These are phyloP conservation scores for Starmerella floricola DNA, from an alignment of 805 yeast species.

Conservation along the genomic window DNA sequence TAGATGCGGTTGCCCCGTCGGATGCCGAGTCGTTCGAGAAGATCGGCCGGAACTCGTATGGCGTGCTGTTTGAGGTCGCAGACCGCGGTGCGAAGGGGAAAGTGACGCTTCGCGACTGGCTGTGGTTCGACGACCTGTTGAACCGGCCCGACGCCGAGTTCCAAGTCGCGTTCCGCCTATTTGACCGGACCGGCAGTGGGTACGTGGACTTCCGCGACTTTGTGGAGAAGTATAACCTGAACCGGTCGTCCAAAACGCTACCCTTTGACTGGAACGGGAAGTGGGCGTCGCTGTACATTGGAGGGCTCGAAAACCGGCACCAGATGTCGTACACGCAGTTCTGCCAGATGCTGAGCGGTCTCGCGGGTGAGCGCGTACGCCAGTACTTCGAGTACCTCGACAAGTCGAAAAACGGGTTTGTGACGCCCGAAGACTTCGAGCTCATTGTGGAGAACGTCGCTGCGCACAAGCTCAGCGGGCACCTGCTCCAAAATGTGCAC, in stretches of 20 bases:
- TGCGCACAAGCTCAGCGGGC: conserved; percentile 33
- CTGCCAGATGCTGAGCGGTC: conserved; percentile 36
- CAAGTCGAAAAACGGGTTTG: conserved; percentile 30
- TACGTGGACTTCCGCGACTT: conserved; percentile 32
- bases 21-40: conserved; percentile 37
- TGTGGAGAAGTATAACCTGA: conserved; percentile 29
- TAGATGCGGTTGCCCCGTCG: conserved; percentile 35
- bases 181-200: conserved; percentile 32
- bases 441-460: conserved; percentile 30
- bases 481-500: conserved; percentile 30
- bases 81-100: conserved; percentile 63
- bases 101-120: conserved; percentile 59
- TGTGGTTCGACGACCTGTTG: conserved; percentile 47
- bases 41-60: conserved; percentile 47
- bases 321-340: conserved; percentile 33
- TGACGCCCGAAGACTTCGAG: conserved; percentile 33
- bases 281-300: conserved; percentile 35
- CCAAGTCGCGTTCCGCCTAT: conserved; percentile 38
- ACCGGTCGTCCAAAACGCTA: conserved; percentile 29
- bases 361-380: conserved; percentile 37
- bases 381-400: conserved; percentile 35
- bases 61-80: conserved; percentile 66
- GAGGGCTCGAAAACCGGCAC: conserved; percentile 30
- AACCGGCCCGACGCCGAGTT: conserved; percentile 46
- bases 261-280: conserved; percentile 35